Percentiles rank a stretch among this genome's conserved stretches.
phyloP scores from a whole-genome alignment of 2,329 filamentous ascomycete species.

The Fusarium succisae region DNA sequence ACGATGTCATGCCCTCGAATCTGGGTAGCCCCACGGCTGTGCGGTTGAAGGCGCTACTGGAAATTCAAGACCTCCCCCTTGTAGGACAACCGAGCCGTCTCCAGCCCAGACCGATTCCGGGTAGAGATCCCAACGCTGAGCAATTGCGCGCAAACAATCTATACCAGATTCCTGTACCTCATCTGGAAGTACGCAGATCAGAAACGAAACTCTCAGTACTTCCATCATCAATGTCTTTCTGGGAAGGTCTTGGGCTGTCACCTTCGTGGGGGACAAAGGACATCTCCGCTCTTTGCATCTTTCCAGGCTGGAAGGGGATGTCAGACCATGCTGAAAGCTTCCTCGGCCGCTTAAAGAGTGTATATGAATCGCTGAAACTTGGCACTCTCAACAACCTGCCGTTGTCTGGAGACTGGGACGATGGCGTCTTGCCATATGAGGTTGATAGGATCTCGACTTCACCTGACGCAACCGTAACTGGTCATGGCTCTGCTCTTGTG shows the following conservation, averaged over 20 bases:
- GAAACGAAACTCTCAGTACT: conserved; percentile 77
- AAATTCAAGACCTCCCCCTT: conserved; percentile 66
- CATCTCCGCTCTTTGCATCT: conserved; percentile 74
- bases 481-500: conserved; percentile 56
- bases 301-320: conserved; percentile 72
- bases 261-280: conserved; percentile 78
- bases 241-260: conserved; percentile 81
- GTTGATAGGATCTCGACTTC: conserved; percentile 57
- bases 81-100: conserved; percentile 62
- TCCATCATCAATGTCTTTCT: conserved; percentile 79
- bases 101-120: conserved; percentile 58
- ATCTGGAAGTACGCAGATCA: conserved; percentile 76
- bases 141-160: conserved; percentile 61
- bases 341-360: conserved; percentile 71
- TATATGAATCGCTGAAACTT: conserved; percentile 79
- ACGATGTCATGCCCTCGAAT: conserved; percentile 55
- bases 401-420: conserved; percentile 50
- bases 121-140: conserved; percentile 54
- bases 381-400: conserved; percentile 69
- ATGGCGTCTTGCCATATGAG: conserved; percentile 62
- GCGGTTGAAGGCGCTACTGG: conserved; percentile 60
- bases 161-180: conserved; percentile 73
- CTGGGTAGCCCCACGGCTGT: conserved; percentile 53
- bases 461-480: conserved; percentile 52
- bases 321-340: conserved; percentile 69